Evolutionary conservation across 768 basidiomycete species (phyloP), one percentile per base, ranked within the genome.

Genomic region (Panellus pusillus): DNA sequence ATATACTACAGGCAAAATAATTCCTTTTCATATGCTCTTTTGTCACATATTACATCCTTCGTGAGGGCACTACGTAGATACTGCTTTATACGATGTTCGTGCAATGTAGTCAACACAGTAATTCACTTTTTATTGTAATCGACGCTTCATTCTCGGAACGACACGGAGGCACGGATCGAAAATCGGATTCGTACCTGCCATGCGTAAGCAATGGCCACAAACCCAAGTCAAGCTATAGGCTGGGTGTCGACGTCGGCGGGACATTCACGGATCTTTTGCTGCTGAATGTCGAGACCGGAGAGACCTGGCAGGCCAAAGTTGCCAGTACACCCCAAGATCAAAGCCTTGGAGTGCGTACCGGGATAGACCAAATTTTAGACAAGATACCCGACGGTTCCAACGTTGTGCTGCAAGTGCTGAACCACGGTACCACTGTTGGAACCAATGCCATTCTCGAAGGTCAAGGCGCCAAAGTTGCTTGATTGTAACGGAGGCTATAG

Each of bases 361-460:
- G 54, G 3, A 60, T 61, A 17, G 51, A 61, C 44, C 45, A 56
- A 31, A 48, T 61, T 18, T 35, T 49, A 14, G 50, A 48, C 39
- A 24, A 59, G 47, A 46, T 61, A 7, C 55, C 55, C 28, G 44
- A 49, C 44, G 12, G 42, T 19, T 35, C 58, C 2, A 52, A 12
- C 9, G 48, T 59, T 9, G 39, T 47, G 31, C 35, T 59, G 6
- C 50, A 59, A 35, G 55, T 58, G 37, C 47, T 60, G 6, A 52
- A 54, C 18, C 57, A 58, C 32, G 62, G 60, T 1, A 65, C 61
- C 9, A 63, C 62, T 17, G 47, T 63, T 2, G 62, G 57, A 1
- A 65, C 64, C 14, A 63, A 63, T 41, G 60, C 60, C 1, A 52
- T 65, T 37, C 53, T 65, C n/a, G 64, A 65, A 36, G 52, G 63